Percentiles rank a stretch among this genome's conserved stretches.
These are phyloP conservation scores for Puccinia triticina DNA, from an alignment of 1,284 basidiomycete species.

Conservation along the genomic window DNA sequence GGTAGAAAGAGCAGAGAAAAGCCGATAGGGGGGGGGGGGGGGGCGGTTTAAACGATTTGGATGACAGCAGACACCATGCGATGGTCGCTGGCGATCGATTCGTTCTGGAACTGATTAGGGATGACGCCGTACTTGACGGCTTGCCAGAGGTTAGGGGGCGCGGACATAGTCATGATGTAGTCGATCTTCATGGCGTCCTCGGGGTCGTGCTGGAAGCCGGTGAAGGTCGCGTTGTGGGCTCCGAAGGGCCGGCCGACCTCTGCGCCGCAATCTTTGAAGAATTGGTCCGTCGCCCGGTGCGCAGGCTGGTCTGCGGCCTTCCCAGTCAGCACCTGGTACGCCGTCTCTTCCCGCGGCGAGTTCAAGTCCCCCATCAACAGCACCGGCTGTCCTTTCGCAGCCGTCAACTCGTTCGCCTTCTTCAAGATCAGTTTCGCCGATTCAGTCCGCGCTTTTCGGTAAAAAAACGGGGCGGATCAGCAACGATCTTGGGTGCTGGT, in stretches of 20 bases:
- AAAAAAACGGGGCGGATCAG: neutral
- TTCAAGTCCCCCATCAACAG: conserved; percentile 56
- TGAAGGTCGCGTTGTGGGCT: conserved; percentile 54
- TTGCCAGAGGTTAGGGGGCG: conserved; percentile 49
- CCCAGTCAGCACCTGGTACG: conserved; percentile 55
- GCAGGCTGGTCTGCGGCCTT: no score
- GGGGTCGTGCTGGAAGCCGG: conserved; percentile 54
- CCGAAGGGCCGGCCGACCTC: conserved; percentile 50
- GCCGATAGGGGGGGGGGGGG: no score
- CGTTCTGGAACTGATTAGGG: conserved; percentile 55
- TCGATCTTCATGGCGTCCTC: conserved; percentile 54
- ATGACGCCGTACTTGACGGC: conserved; percentile 54
- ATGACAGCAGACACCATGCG: conserved; percentile 35
- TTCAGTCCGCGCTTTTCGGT: conserved; percentile 51
- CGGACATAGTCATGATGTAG: conserved; percentile 49
- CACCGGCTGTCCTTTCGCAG: conserved; percentile 44
- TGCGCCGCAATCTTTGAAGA: neutral
- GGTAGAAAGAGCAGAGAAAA: no score
- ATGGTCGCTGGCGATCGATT: conserved; percentile 47
- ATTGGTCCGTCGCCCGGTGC: no score
- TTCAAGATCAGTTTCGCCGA: conserved; percentile 53
- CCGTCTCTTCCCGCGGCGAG: conserved; percentile 54
- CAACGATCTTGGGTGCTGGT: neutral
- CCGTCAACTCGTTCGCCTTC: neutral
- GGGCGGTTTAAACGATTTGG: no score